Base-by-base conservation (phyloP, 306 rosid species). In the Spatholobus suberectus region DNA sequence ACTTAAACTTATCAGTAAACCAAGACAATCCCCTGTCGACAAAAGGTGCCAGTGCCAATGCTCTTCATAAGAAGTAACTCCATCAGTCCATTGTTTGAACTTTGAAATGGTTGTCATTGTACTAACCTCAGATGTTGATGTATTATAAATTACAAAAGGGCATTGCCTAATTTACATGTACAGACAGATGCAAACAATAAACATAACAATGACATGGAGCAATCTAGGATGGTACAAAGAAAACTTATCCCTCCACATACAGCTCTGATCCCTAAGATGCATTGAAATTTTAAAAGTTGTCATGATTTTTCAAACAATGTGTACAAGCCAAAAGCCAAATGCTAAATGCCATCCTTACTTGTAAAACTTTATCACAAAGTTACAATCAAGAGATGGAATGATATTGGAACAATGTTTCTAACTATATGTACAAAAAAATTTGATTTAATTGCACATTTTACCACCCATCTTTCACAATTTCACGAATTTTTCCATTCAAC, bases 21-120 rank as follows among this genome's bases (percentile, higher is more conserved):
- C 96, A 95, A 23, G 96, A 82, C 82, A 93, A 76, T 69, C 96
- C 97, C 86, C 80, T 77, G 76, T 89, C 96, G 20, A 95, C 98
- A 44, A 92, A 86, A 55, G 99, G 98, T 1, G 98, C 94, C 54
- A 93, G 62, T 74, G 98, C 94, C 78, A 95, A 91, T 58, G 98
- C 99, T 81, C 99, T 90, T 93, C 89, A 84, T 41, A 81, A 87
- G 55, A 43, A 76, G 38, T 65, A 66, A 43, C 74, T 67, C 38
- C 47, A 26, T 21, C 35, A 66, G n/a, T n/a, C n/a, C n/a, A n/a
- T n/a, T n/a, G n/a, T n/a, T n/a, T n/a, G n/a, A n/a, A n/a, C n/a
- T 34, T 82, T 72, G 55, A 82, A 63, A 67, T 79, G 80, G 41
- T 55, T 37, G 23, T 63, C 63, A 29, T 68, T 54, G 21, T n/a